Evolutionary conservation across 345 rosid genomes (phyloP).

Genomic region (Moricandia moricandioides): DNA sequence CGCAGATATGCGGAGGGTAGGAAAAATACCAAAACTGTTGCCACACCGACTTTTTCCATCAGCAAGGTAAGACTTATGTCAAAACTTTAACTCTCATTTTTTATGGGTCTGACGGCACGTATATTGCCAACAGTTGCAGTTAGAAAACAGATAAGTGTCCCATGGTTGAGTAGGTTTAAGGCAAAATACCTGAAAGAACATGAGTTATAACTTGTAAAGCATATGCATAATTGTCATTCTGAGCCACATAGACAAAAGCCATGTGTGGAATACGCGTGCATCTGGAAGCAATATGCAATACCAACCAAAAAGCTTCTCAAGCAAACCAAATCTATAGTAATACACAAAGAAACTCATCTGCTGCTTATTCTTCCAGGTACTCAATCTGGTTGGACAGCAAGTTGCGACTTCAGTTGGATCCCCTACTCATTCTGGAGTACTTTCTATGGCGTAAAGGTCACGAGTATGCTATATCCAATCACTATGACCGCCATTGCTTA

Average conservation of each 20-base stretch:
- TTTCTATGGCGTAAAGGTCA: constrained; percentile 92
- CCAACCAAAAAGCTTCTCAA: background rate
- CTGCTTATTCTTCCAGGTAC: constrained; percentile 52
- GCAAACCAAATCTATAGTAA: background rate
- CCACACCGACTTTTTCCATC: constrained; percentile 94
- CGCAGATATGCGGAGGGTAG: constrained; percentile 89
- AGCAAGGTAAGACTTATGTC: constrained; percentile 63
- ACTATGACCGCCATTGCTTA: constrained; percentile 88
- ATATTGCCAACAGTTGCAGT: background rate
- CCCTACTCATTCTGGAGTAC: constrained; percentile 77
- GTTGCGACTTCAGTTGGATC: constrained; percentile 86
- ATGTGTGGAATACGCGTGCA: background rate
- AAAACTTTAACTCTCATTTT: background rate
- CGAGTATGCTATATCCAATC: constrained; percentile 94
- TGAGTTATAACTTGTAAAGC: background rate
- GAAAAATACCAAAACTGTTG: constrained; percentile 90
- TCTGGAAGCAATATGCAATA: background rate
- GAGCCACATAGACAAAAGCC: background rate
- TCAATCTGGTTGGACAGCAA: constrained; percentile 99
- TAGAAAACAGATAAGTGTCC: background rate
- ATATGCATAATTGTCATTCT: background rate
- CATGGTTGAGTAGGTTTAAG: background rate
- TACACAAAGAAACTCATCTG: background rate
- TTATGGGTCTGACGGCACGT: background rate
- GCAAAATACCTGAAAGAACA: background rate